Conservation (phyloP, 768 basidiomycete genomes). For the Kwoniella newhampshirensis region DNA sequence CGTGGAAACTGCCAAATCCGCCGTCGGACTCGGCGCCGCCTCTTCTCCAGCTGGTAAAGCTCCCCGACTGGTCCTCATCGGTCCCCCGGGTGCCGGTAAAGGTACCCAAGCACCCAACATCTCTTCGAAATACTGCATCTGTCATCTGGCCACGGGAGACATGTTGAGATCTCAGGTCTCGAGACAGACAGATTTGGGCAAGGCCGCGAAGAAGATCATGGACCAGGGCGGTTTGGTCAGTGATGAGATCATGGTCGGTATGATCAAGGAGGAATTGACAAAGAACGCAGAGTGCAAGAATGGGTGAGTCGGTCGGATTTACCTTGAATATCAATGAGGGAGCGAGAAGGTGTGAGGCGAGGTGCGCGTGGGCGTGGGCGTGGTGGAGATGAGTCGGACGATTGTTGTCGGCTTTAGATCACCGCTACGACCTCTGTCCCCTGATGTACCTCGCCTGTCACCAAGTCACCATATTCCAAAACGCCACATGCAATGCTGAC, state of each 20-base stretch:
- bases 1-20: conserved; percentile 57
- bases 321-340: no score
- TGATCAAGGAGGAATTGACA: conserved; percentile 94
- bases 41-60: conserved; percentile 58
- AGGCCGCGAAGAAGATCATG: conserved; percentile 96
- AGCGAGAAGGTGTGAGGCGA: neutral
- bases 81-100: conserved; percentile 97
- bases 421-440: neutral
- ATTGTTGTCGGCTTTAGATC: neutral
- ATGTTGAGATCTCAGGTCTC: conserved; percentile 94
- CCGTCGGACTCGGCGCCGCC: conserved; percentile 51
- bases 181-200: conserved; percentile 79
- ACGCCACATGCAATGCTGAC: conserved; percentile 5
- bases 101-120: conserved; percentile 96
- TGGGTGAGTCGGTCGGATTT: no score
- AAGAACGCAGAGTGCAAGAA: conserved; percentile 90
- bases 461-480: no score
- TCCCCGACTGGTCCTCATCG: conserved; percentile 83
- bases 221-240: conserved; percentile 90
- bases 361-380: neutral
- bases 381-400: neutral
- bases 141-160: conserved; percentile 97
- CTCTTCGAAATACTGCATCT: conserved; percentile 88
- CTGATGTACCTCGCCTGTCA: neutral
- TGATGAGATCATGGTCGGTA: conserved; percentile 95